phyloP scores from a whole-genome alignment of 2,329 filamentous ascomycete genomes.

The Penicillium sp. region DNA sequence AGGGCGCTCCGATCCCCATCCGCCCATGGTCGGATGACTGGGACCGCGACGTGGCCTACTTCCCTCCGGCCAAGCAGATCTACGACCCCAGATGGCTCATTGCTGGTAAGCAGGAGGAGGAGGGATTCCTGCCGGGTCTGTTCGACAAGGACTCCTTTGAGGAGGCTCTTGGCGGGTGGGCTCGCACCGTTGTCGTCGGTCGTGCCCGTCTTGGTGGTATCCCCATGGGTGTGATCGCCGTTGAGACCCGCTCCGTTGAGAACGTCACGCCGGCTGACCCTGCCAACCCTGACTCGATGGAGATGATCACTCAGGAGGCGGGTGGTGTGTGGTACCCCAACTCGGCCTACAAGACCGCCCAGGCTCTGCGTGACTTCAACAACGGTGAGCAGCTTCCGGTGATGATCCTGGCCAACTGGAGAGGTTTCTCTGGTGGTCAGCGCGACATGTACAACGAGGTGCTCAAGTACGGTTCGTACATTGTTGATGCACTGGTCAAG shows the following conservation, averaged over 20 bases:
- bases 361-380: conserved; percentile 99
- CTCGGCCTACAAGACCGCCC: conserved; percentile 98
- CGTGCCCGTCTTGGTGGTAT: conserved; percentile 96
- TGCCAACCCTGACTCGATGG: conserved; percentile 96
- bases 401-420: conserved; percentile 99
- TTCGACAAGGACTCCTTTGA: conserved; percentile 98
- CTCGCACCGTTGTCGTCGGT: conserved; percentile 91
- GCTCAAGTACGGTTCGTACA: conserved; percentile 98
- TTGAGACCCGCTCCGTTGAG: conserved; percentile 93
- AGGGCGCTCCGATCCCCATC: conserved; percentile 88
- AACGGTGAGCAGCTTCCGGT: conserved; percentile 94
- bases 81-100: conserved; percentile 97
- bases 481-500: conserved; percentile 96
- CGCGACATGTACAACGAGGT: conserved; percentile 99
- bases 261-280: conserved; percentile 95
- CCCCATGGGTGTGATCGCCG: conserved; percentile 95
- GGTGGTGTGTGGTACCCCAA: conserved; percentile 99
- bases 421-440: conserved; percentile 99
- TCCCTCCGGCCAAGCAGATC: conserved; percentile 72
- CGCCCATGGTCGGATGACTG: conserved; percentile 79
- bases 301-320: conserved; percentile 90
- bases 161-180: conserved; percentile 95
- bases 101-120: conserved; percentile 74
- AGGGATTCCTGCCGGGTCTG: conserved; percentile 83
- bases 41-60: conserved; percentile 88